phyloP scores from a whole-genome alignment of 148 eudicot genomes.

The Linanthus parryae region DNA sequence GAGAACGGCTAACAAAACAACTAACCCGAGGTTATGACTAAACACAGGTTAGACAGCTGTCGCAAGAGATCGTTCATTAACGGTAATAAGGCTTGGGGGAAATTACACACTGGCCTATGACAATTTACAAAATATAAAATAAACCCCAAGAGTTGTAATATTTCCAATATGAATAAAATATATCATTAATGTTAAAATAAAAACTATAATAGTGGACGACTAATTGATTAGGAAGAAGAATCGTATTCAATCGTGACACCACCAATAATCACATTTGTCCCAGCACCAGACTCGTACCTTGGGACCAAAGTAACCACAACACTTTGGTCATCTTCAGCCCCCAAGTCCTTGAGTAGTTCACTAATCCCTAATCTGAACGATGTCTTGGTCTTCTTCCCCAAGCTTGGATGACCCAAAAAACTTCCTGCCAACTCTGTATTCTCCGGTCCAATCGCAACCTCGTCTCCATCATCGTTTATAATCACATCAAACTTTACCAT shows the following conservation, averaged over 20 bases:
- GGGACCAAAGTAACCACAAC: slow-evolving; percentile 71
- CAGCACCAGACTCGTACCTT: slow-evolving; percentile 27
- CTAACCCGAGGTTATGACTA: too few species aligned
- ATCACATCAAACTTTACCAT: slow-evolving; percentile 66
- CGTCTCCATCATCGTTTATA: slow-evolving; percentile 72
- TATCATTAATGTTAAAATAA: too few species aligned
- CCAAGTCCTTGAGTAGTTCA: slow-evolving; percentile 64
- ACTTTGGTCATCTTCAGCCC: slow-evolving; percentile 70
- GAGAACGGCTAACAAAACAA: too few species aligned
- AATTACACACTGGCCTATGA: too few species aligned
- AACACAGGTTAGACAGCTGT: too few species aligned
- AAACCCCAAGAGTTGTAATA: too few species aligned
- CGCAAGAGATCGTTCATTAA: too few species aligned
- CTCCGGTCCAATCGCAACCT: slow-evolving; percentile 26
- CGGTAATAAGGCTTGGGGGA: too few species aligned
- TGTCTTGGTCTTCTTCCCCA: slow-evolving; percentile 42
- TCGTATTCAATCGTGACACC: slow-evolving; percentile 57
- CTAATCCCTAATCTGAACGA: slow-evolving; percentile 47
- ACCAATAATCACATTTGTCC: slow-evolving; percentile 29
- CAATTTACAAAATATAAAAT: too few species aligned
- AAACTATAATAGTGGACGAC: too few species aligned
- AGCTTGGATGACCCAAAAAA: slow-evolving; percentile 67
- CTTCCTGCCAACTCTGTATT: slow-evolving; percentile 81
- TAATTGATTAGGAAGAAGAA: too few species aligned
- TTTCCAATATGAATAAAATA: too few species aligned